These are phyloP conservation scores for Papilionanthe hybrid DNA, from an alignment of 116 monocot species.

Conservation along the genomic window DNA sequence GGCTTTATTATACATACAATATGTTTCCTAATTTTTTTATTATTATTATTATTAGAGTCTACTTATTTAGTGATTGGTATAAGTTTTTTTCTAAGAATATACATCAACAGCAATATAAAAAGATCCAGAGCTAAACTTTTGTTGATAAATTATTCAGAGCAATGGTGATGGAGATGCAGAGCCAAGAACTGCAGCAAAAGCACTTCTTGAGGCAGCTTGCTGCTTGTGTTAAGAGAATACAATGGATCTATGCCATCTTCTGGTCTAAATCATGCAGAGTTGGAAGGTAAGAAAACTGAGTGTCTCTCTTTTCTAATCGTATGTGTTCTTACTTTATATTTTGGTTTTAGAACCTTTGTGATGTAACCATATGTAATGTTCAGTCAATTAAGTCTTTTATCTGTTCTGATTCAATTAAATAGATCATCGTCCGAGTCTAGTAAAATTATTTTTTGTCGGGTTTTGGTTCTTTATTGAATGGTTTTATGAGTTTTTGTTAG, in stretches of 20 bases:
- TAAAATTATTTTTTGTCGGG: too few species aligned
- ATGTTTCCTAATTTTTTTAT: too few species aligned
- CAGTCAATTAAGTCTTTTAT: too few species aligned
- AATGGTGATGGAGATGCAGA: slow-evolving; percentile 15
- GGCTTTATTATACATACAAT: too few species aligned
- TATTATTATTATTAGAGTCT: too few species aligned
- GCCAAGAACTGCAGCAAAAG: slow-evolving; percentile 12
- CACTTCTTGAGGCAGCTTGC: slow-evolving; percentile 48
- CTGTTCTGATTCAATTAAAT: too few species aligned
- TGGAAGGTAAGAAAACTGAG: slow-evolving; percentile 29
- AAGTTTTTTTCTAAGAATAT: too few species aligned
- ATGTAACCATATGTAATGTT: too few species aligned
- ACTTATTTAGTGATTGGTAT: too few species aligned
- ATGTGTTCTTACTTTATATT: not conserved
- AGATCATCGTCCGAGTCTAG: too few species aligned
- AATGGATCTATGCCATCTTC: slow-evolving; percentile 77
- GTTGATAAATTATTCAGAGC: not conserved
- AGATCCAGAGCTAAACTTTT: not conserved
- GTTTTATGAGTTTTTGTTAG: too few species aligned
- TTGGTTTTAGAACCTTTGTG: not conserved
- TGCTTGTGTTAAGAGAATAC: slow-evolving; percentile 39
- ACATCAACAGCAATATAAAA: not conserved
- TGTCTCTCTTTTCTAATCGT: not conserved
- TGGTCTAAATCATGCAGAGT: slow-evolving; percentile 46
- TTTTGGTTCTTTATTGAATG: too few species aligned